These are phyloP conservation scores for Ocimum tenuiflorum DNA, from an alignment of 257 asterid species.

Conservation along the genomic window DNA sequence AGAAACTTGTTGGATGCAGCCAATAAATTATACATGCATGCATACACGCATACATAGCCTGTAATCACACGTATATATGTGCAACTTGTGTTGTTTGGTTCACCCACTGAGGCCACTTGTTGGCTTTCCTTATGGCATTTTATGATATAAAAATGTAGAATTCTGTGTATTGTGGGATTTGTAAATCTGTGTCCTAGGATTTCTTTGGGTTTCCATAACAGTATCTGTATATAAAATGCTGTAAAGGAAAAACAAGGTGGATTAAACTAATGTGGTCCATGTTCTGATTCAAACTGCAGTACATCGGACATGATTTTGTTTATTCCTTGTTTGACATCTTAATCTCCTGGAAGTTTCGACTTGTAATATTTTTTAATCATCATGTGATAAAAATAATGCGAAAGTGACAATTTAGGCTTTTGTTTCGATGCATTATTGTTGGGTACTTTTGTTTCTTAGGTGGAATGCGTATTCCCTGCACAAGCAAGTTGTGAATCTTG, in stretches of 20 bases:
- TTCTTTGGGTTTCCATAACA: slow-evolving; percentile 16
- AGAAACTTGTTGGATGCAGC: not conserved
- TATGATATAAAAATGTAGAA: slow-evolving; percentile 1
- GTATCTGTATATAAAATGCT: slow-evolving; percentile 4
- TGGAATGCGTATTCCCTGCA: slow-evolving; percentile 23
- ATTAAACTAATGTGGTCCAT: slow-evolving; percentile 20
- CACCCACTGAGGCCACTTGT: slow-evolving; percentile 27
- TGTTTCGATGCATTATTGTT: slow-evolving; percentile 14
- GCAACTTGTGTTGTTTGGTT: slow-evolving; percentile 19
- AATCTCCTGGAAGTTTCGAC: slow-evolving; percentile 36
- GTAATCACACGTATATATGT: slow-evolving; percentile 4
- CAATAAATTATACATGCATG: not conserved
- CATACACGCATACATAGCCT: not conserved
- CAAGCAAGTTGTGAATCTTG: slow-evolving; percentile 31
- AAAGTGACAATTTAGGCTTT: slow-evolving; percentile 22
- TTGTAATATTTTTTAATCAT: not conserved
- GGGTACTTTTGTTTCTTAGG: slow-evolving; percentile 7
- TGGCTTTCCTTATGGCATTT: not conserved
- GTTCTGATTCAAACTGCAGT: slow-evolving; percentile 27
- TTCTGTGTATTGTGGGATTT: slow-evolving; percentile 18
- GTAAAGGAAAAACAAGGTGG: slow-evolving; percentile 6
- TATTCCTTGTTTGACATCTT: slow-evolving; percentile 30
- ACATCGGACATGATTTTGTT: slow-evolving; percentile 23
- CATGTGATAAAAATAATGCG: slow-evolving; percentile 15
- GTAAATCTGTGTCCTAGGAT: slow-evolving; percentile 19